Evolutionary conservation across 2,329 filamentous ascomycete species (phyloP), one percentile per base, ranked within the genome.

Genomic region (Rugonectria rugulosa): DNA sequence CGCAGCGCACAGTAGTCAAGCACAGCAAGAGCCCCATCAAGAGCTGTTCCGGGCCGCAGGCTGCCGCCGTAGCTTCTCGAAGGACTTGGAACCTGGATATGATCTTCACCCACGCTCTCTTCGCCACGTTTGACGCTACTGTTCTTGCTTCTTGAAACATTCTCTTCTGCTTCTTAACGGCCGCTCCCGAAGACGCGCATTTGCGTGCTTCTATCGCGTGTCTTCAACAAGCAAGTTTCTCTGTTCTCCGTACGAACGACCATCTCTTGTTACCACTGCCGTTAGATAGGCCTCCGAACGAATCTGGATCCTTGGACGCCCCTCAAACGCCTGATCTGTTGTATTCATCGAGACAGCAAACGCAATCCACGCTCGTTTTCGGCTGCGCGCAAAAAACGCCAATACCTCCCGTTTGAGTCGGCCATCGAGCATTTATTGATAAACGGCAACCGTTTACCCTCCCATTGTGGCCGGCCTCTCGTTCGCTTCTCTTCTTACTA

Each of bases 121-220:
- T 46, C 45, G 52, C 48, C 50, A 55, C 57, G 27, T 45, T 45
- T 24, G 20, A 58, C 51, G 50, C 53, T 40, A 51, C 47, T 54
- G 45, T 46, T 19, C 53, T 65, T 56, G 52, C 55, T 61, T 63
- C 61, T 57, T 58, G 60, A 37, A 36, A 57, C 55, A 36, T 57
- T 60, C 61, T 43, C 56, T 58, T 47, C 52, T 46, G 52, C 56
- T 53, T 60, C 44, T 53, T 49, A 57, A 45, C 62, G 37, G 58
- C 56, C 50, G 41, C 43, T 46, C 26, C 48, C 41, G 48, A 53
- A 56, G 29, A 46, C 50, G 55, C 52, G 61, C 60, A 61, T 55
- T 59, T 54, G 54, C 51, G 44, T 60, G 56, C 53, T 57, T 40
- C 52, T 60, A 45, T 44, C 53, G 57, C 48, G 56, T 29, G 51